Evolutionary conservation across 257 asterid genomes (phyloP).

Genomic region (Fraxinus pennsylvanica): DNA sequence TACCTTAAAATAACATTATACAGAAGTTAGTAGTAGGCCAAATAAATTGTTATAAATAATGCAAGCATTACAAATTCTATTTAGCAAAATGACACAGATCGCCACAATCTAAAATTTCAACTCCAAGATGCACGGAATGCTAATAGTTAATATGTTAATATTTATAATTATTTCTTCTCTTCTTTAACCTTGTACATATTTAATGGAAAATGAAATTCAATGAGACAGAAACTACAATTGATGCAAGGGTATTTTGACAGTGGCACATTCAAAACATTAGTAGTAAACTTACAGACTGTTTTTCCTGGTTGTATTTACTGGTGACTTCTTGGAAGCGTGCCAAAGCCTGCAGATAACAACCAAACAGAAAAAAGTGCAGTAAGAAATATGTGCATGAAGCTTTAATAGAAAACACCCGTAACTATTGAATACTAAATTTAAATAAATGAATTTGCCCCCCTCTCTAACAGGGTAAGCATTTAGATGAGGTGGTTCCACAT

Average conservation of each 20-base stretch:
- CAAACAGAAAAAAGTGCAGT: background rate
- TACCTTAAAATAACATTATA: background rate
- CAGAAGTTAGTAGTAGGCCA: background rate
- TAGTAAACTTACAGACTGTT: constrained; percentile 77
- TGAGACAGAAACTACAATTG: constrained; percentile 5
- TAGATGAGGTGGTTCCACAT: background rate
- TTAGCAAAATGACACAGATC: background rate
- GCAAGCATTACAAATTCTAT: background rate
- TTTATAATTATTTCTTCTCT: background rate
- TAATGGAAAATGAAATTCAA: background rate
- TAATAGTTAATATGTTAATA: background rate
- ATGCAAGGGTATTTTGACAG: constrained; percentile 10
- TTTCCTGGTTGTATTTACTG: constrained; percentile 85
- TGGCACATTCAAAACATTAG: constrained; percentile 1
- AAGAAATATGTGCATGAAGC: constrained; percentile 7
- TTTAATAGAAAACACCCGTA: background rate
- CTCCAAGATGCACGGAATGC: background rate
- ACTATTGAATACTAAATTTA: background rate
- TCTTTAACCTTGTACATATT: background rate
- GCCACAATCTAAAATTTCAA: background rate
- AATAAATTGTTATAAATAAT: background rate
- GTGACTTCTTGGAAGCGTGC: constrained; percentile 99
- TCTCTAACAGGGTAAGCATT: background rate
- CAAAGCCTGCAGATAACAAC: constrained; percentile 64
- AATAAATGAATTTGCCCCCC: background rate